phyloP scores from a whole-genome alignment of 2,329 filamentous ascomycete genomes.

The Myriosclerotinia scirpicola region DNA sequence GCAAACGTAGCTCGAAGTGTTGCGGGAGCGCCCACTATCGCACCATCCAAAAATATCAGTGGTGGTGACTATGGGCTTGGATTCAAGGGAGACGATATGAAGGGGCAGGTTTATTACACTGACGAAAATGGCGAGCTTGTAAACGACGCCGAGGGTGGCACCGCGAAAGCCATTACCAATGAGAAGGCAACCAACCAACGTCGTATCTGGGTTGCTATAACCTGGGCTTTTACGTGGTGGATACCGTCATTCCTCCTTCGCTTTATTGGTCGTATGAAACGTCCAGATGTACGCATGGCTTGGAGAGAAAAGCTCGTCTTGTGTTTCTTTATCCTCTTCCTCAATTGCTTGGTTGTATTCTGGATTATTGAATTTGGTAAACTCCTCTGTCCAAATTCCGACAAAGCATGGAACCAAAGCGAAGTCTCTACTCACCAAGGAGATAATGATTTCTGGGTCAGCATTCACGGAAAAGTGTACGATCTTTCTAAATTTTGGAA shows the following conservation, averaged over 20 bases:
- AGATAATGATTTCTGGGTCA: constrained; percentile 80
- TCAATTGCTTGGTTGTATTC: constrained; percentile 83
- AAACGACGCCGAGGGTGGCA: constrained; percentile 75
- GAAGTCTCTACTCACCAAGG: constrained; percentile 72
- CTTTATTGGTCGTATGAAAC: constrained; percentile 91
- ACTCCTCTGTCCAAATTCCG: constrained; percentile 83
- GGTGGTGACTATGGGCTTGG: constrained; percentile 88
- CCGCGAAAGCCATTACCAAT: constrained; percentile 74
- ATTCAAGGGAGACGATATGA: constrained; percentile 75
- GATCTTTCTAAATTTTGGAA: constrained; percentile 89
- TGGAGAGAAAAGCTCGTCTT: constrained; percentile 95
- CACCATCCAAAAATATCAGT: constrained; percentile 56
- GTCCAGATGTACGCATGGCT: constrained; percentile 92
- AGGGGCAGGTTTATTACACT: constrained; percentile 73
- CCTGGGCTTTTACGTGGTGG: constrained; percentile 90
- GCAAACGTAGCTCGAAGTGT: constrained; percentile 47
- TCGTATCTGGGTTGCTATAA: constrained; percentile 75
- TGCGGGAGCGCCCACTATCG: constrained; percentile 59
- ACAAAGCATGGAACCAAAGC: constrained; percentile 79
- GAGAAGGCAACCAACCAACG: constrained; percentile 62
- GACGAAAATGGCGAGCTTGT: constrained; percentile 64
- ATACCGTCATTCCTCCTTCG: constrained; percentile 83
- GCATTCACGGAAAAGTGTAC: constrained; percentile 84
- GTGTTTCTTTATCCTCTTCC: constrained; percentile 72
- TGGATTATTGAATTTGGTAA: constrained; percentile 87